Base-by-base conservation (phyloP, 371 early-diverging fungal species). In the Thermomucor indicae-seudaticae region DNA sequence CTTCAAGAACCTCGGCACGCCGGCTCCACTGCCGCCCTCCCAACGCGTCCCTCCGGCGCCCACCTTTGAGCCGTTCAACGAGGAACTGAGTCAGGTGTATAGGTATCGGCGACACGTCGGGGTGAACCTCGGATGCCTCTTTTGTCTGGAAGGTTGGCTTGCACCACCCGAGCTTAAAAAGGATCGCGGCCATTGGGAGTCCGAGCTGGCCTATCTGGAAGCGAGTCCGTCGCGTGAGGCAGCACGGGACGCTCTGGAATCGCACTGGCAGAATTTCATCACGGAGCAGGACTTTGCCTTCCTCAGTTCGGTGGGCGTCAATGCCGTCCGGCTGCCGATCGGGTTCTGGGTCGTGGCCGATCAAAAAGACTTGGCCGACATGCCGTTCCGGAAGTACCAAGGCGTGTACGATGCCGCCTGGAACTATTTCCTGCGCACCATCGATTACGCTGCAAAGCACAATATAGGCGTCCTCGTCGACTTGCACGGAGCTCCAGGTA, bases 401-500 rank as follows among this genome's bases (percentile, higher is more conserved):
- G 58, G 49, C 16, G 64, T 68, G 16, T 64, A 68, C 30, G 65
- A 70, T 12, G 52, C 64, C 2, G 64, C 68, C 2, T 61, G 56
- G 55, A 50, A 57, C n/a, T 83, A 70, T 31, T 41, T 85, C 8
- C 47, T 80, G 11, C 51, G 57, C 17, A 58, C 74, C 0, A 59
- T 88, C 11, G 58, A 58, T 11, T 79, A 77, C 73, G 76, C 78
- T 1, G 73, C 72, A 0, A 57, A 74, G 45, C 61, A 83, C 52
- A 65, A 70, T 1, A 58, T 88, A 27, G 78, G 84, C 17, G 86
- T 79, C 2, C 69, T 85, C 25, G 68, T 88, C 11, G 85, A 88
- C 58, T 46, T 88, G 19, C 88, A 88, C 47, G 85, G 80, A 0
- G 83, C 79, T 11, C 88, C 88, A 2, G 84, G 84, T n/a, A 40